Evolutionary conservation across 352 stramenopile species (phyloP), one percentile per base, ranked within the genome.

Genomic region (Globisporangium spinosum): DNA sequence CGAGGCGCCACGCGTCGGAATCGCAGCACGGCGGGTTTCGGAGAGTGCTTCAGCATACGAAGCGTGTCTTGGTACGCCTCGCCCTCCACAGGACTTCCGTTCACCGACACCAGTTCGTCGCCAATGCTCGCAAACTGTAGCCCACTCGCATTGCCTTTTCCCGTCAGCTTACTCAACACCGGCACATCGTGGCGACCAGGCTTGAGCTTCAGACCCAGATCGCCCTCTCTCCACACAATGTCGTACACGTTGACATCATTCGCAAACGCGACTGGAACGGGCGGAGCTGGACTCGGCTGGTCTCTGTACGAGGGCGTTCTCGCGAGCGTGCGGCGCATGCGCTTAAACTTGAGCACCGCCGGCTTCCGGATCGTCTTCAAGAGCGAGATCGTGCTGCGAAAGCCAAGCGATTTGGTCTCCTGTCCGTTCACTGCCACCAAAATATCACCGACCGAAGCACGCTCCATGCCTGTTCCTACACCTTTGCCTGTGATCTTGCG

Each of bases 401-500:
- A 95, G 32, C 87, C 87, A 22, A 95, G 72, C 40, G 80, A 77
- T 71, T 95, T 95, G 35, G 87, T 95, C 64, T 93, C 85, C 68
- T 93, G 84, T 15, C 87, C 87, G 53, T 95, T 95, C 23, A 95
- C 87, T 3, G 85, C 87, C 27, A 95, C 85, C 5, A 95, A 67
- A 63, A 95, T 78, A 64, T 95, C 87, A 20, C 87, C 87, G 23
- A 95, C 83, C 2, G 78, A 82, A 1, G 87, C 87, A 56, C 83
- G 76, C 60, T 95, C 87, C 82, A 95, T 95, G 60, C 87, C 87
- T 5, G 87, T 94, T 40, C 87, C 87, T 6, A 83, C 83, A 40
- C 87, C 87, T 76, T 94, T 95, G 67, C 87, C 87, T 56, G 80
- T 89, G 72, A 95, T 95, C 72, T 95, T 95, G 62, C 87, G 87